These are phyloP conservation scores for Toxicodendron radicans DNA, from an alignment of 345 rosid genomes.

Conservation along the genomic window DNA sequence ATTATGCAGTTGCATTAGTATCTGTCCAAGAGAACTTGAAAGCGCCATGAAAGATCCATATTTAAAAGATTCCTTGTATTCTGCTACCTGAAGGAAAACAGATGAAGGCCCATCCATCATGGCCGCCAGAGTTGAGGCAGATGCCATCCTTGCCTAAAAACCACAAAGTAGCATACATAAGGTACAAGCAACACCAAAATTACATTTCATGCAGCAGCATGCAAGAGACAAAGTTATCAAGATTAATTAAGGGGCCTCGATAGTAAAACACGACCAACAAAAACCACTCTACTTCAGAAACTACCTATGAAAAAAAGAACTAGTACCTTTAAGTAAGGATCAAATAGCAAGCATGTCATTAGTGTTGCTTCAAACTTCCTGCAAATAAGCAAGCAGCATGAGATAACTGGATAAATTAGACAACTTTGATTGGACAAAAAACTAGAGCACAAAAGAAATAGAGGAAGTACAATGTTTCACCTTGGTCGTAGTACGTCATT, in stretches of 20 bases:
- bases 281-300: conserved; percentile 1
- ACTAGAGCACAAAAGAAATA: conserved; percentile 10
- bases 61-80: conserved; percentile 73
- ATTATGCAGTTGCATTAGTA: conserved; percentile 86
- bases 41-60: conserved; percentile 77
- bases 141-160: conserved; percentile 72
- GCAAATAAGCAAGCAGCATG: conserved; percentile 28
- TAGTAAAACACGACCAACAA: conserved; percentile 3
- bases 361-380: conserved; percentile 83
- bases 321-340: conserved; percentile 83
- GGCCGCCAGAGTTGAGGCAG: conserved; percentile 72
- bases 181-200: conserved; percentile 16
- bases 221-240: conserved; percentile 8
- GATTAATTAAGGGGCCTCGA: neutral
- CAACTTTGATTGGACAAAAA: neutral
- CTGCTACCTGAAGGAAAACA: conserved; percentile 88
- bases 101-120: conserved; percentile 89
- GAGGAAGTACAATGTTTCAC: conserved; percentile 34
- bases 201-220: neutral
- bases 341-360: conserved; percentile 83
- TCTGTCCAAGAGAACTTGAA: conserved; percentile 82
- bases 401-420: conserved; percentile 23
- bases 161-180: conserved; percentile 28
- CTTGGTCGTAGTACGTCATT: conserved; percentile 75
- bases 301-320: neutral